Evolutionary conservation across 805 yeast species (phyloP).

Genomic region (Suhomyces sp.): DNA sequence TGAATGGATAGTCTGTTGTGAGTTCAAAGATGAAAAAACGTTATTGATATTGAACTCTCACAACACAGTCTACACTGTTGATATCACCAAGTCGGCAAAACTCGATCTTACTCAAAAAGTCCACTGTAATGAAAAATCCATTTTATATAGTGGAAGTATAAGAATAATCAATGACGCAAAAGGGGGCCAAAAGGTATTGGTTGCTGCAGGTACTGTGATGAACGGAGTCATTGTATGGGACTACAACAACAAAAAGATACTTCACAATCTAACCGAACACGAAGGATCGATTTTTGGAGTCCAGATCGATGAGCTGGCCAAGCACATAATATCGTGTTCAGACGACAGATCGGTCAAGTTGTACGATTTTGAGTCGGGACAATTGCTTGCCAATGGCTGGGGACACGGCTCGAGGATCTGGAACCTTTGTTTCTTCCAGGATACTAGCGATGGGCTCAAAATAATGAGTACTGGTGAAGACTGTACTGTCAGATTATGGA

Average conservation of each 20-base stretch:
- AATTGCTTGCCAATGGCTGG: conserved; percentile 78
- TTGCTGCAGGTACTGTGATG: conserved; percentile 93
- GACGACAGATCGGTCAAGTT: conserved; percentile 88
- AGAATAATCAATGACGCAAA: conserved; percentile 39
- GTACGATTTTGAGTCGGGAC: conserved; percentile 61
- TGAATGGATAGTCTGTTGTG: conserved; percentile 78
- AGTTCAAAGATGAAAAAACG: conserved; percentile 40
- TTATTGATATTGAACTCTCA: conserved; percentile 72
- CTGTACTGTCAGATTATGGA: conserved; percentile 80
- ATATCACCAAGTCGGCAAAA: conserved; percentile 18
- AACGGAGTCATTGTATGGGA: conserved; percentile 85
- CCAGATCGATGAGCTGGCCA: conserved; percentile 53
- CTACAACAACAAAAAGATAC: conserved; percentile 33
- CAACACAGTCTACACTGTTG: conserved; percentile 50
- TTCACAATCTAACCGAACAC: conserved; percentile 66
- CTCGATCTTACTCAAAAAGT: conserved; percentile 26
- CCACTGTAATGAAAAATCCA: conserved; percentile 68
- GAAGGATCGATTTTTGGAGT: conserved; percentile 92
- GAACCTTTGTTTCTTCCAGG: conserved; percentile 28
- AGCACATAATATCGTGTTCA: conserved; percentile 73
- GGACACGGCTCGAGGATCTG: conserved; percentile 96
- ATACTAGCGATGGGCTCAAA: conserved; percentile 17
- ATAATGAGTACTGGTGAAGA: conserved; percentile 82
- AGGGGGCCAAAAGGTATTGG: conserved; percentile 38
- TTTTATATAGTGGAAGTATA: conserved; percentile 83